Evolutionary conservation across 2,329 filamentous ascomycete species (phyloP), one percentile per base, ranked within the genome.

Genomic region (Cephalotrichum gorgonifer): DNA sequence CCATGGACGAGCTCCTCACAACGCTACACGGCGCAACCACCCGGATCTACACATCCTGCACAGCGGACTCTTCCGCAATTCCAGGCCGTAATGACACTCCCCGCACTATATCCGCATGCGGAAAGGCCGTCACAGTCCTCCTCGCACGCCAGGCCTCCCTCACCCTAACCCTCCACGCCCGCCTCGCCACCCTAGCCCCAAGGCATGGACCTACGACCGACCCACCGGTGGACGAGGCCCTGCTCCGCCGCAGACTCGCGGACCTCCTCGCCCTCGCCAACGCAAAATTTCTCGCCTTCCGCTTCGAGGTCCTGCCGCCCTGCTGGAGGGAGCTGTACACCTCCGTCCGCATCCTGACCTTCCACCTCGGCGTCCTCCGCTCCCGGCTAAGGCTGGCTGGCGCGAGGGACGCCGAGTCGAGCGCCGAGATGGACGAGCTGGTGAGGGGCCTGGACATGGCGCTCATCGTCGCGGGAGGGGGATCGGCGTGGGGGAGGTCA

Each of bases 311-410:
- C 28, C 75, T 91, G 6, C 84, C 83, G 1, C 59, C 62, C 8
- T 79, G 75, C 57, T 93, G 86, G 87, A 71, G 82, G 23, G 71
- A 80, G 54, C 64, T 90, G 5, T 89, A 86, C 59, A 82, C 83
- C 1, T 84, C 89, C 49, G 79, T 83, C 2, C 77, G 78, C 49
- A 73, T 91, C 11, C 71, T 86, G 58, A 77, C 77, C 55, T 83
- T 81, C 22, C 67, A 70, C 48, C 53, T 65, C 20, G 54, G 65
- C 9, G 50, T 65, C 20, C 56, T 53, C 9, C 25, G 26, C 9
- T 48, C 38, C 7, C 12, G 45, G 45, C 4, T 39, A 4, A 28
- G 46, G 30, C 17, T 25, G 26, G 27, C 14, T 30, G n/a, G n/a
- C n/a, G n/a, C n/a, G n/a, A 17, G 46, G 38, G 43, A 42, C 11